Percentiles rank a stretch among this genome's conserved stretches.
Evolutionary conservation across 257 asterid genomes (phyloP).

Genomic region (Salvia miltiorrhiza): DNA sequence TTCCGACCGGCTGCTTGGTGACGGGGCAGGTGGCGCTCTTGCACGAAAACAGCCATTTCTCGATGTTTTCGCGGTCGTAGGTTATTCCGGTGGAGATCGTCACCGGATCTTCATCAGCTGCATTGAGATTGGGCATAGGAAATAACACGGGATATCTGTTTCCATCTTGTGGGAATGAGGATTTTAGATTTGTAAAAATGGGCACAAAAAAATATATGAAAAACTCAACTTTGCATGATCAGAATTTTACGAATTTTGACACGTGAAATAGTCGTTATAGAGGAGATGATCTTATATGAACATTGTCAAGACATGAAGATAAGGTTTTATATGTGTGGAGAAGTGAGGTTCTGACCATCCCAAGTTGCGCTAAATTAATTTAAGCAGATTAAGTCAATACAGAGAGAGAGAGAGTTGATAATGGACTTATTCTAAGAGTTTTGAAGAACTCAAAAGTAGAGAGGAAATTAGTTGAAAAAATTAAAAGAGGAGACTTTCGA

Average conservation of each 20-base stretch:
- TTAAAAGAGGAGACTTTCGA: conserved; percentile 10
- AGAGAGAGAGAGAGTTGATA: neutral
- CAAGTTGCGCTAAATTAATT: conserved; percentile 22
- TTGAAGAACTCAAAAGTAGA: conserved; percentile 13
- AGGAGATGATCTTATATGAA: neutral
- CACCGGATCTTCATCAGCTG: conserved; percentile 84
- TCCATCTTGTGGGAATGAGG: neutral
- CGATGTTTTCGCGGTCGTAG: conserved; percentile 64
- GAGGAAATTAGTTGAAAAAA: neutral
- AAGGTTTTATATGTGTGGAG: conserved; percentile 19
- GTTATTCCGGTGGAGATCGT: conserved; percentile 67
- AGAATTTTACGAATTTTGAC: neutral
- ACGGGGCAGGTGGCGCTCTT: conserved; percentile 50
- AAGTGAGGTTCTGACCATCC: neutral
- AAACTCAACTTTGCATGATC: neutral
- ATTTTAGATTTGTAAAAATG: neutral
- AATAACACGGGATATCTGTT: conserved; percentile 55
- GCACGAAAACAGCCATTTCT: conserved; percentile 60
- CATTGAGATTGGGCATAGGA: conserved; percentile 72
- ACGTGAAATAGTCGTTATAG: too few relatives aligned
- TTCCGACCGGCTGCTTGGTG: conserved; percentile 42
- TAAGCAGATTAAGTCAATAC: conserved; percentile 15
- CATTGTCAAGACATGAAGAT: conserved; percentile 4
- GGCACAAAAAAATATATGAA: neutral
- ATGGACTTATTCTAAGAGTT: conserved; percentile 22